These are phyloP conservation scores for Psidium guajava DNA, from an alignment of 345 rosid species.

Conservation along the genomic window DNA sequence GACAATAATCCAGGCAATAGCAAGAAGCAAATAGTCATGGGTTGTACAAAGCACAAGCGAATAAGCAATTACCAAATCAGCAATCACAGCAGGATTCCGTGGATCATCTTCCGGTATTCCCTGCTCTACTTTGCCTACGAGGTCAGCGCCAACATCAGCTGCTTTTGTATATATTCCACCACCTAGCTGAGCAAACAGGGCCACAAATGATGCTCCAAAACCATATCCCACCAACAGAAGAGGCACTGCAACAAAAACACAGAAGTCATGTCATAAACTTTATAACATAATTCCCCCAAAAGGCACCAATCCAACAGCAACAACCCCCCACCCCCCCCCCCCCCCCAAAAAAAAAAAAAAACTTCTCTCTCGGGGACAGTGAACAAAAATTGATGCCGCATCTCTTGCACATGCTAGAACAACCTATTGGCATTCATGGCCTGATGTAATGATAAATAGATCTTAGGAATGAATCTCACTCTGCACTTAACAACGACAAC, in stretches of 20 bases:
- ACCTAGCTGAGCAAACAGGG: constrained; percentile 98
- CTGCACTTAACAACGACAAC: background rate
- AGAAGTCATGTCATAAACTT: background rate
- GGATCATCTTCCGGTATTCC: constrained; percentile 99
- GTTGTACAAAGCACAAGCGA: background rate
- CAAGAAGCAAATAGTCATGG: background rate
- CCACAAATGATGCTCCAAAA: constrained; percentile 98
- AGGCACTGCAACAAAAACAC: constrained; percentile 54
- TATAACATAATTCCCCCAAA: background rate
- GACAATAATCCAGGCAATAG: background rate
- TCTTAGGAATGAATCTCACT: background rate
- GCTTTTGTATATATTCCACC: constrained; percentile 99
- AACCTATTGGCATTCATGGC: background rate
- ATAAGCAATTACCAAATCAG: constrained; percentile 70
- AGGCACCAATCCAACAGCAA: background rate
- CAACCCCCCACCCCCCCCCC: background rate
- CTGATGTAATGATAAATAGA: background rate
- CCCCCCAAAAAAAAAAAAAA: too few species aligned
- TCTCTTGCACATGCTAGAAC: background rate
- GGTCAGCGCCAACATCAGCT: constrained; percentile 99
- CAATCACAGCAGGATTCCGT: constrained; percentile 96
- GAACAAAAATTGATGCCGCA: background rate
- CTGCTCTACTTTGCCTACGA: constrained; percentile 99
- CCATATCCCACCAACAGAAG: constrained; percentile 99
- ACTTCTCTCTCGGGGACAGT: too few species aligned